Conservation (phyloP, 495 filamentous ascomycete genomes). For the Parathielavia hyrcaniae region DNA sequence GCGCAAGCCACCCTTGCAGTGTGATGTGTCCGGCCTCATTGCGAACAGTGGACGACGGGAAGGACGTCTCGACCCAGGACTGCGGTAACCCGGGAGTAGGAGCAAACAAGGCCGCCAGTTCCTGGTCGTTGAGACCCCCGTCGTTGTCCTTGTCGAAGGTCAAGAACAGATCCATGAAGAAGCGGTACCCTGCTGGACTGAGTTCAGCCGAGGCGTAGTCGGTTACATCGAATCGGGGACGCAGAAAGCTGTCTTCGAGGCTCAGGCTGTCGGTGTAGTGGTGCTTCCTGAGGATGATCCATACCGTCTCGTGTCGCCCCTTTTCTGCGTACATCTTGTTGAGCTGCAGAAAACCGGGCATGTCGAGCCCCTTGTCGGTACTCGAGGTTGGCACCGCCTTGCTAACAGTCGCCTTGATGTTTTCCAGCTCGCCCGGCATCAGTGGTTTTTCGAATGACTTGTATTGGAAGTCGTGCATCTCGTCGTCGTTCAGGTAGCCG, state of each 20-base stretch:
- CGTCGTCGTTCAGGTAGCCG: constrained; percentile 83
- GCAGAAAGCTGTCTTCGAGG: constrained; percentile 83
- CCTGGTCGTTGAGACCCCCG: constrained; percentile 79
- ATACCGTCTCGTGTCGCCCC: constrained; percentile 96
- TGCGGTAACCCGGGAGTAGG: constrained; percentile 84
- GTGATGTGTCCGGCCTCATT: constrained; percentile 96
- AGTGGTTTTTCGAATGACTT: constrained; percentile 86
- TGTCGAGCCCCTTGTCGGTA: constrained; percentile 66
- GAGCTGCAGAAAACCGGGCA: constrained; percentile 74
- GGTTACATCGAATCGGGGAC: constrained; percentile 89
- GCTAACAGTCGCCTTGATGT: constrained; percentile 79
- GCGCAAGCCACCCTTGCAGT: constrained; percentile 93
- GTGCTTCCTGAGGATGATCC: constrained; percentile 92
- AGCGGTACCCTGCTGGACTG: constrained; percentile 89
- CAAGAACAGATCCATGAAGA: constrained; percentile 95
- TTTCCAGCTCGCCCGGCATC: constrained; percentile 67
- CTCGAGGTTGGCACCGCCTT: constrained; percentile 59
- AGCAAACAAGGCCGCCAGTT: constrained; percentile 80
- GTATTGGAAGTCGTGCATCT: constrained; percentile 83
- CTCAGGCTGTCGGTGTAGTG: constrained; percentile 93
- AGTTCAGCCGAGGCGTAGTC: constrained; percentile 87
- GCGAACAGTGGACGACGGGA: constrained; percentile 88
- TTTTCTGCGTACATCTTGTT: constrained; percentile 97
- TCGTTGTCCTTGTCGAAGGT: constrained; percentile 96
- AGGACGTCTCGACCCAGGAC: constrained; percentile 78